phyloP scores from a whole-genome alignment of 1,284 basidiomycete genomes.

The Fistulinella staudtii region DNA sequence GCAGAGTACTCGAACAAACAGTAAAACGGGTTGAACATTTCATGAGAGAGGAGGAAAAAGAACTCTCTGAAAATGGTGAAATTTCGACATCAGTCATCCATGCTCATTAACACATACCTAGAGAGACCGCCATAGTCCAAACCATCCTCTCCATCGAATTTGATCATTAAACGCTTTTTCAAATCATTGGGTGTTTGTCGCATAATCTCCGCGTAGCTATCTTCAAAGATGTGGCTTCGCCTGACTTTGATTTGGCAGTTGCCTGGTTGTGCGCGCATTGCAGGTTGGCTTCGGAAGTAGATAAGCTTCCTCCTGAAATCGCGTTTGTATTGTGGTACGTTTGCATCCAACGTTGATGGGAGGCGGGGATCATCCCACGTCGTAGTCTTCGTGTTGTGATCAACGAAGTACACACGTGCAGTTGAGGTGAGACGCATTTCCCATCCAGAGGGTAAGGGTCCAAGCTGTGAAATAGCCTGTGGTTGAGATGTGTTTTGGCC shows the following conservation, averaged over 20 bases:
- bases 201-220: conserved; percentile 96
- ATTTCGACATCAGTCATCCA: conserved; percentile 8
- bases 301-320: conserved; percentile 95
- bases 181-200: conserved; percentile 89
- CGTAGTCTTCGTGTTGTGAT: conserved; percentile 96
- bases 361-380: conserved; percentile 96
- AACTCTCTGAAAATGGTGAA: conserved; percentile 48
- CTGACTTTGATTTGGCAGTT: conserved; percentile 95
- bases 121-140: conserved; percentile 94
- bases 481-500: conserved; percentile 78
- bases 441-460: conserved; percentile 91
- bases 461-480: conserved; percentile 87
- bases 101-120: conserved; percentile 49
- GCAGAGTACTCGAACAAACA: conserved; percentile 96
- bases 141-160: conserved; percentile 96
- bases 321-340: conserved; percentile 95
- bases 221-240: conserved; percentile 92
- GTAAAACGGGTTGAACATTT: conserved; percentile 96
- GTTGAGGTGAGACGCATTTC: conserved; percentile 96
- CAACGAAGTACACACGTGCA: conserved; percentile 93
- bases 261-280: conserved; percentile 82
- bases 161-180: conserved; percentile 96
- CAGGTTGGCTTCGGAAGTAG: conserved; percentile 94
- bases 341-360: conserved; percentile 79
- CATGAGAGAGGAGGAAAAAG: conserved; percentile 92